Percentiles rank a stretch among this genome's conserved stretches.
These are phyloP conservation scores for Garcia nutans DNA, from an alignment of 345 rosid species.

Conservation along the genomic window DNA sequence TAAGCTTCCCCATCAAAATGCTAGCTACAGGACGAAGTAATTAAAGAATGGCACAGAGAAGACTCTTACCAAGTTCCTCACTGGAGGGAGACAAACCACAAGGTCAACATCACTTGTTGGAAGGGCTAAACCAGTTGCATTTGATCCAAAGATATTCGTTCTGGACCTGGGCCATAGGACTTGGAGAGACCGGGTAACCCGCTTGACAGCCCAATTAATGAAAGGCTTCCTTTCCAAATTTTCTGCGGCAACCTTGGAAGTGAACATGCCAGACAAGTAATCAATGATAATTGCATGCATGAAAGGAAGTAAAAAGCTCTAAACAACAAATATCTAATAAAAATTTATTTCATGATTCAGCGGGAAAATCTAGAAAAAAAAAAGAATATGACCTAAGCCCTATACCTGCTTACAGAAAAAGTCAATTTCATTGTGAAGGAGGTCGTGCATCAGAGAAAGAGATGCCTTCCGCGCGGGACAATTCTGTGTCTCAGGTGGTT, in stretches of 20 bases:
- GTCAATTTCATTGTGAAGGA: conserved; percentile 82
- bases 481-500: conserved; percentile 63
- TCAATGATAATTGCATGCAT: conserved; percentile 12
- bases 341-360: conserved; percentile 5
- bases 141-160: conserved; percentile 87
- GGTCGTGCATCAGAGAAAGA: conserved; percentile 62
- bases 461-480: conserved; percentile 55
- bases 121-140: conserved; percentile 92
- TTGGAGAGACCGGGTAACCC: conserved; percentile 92
- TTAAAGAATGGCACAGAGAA: conserved; percentile 9
- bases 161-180: conserved; percentile 98
- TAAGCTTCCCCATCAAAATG: conserved; percentile 31
- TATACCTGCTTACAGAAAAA: conserved; percentile 82
- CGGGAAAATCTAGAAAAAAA: conserved; percentile 18
- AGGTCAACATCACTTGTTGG: conserved; percentile 99
- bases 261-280: conserved; percentile 25
- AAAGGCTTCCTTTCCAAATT: conserved; percentile 82
- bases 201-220: conserved; percentile 92
- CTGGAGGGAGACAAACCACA: conserved; percentile 97
- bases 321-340: neutral
- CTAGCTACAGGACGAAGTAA: conserved; percentile 15
- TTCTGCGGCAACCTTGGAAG: conserved; percentile 70
- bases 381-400: conserved; percentile 15
- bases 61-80: conserved; percentile 81
- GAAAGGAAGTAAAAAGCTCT: conserved; percentile 3